Conservation (phyloP, 106 monocot genomes). For the Dendrobium chrysotoxum region DNA sequence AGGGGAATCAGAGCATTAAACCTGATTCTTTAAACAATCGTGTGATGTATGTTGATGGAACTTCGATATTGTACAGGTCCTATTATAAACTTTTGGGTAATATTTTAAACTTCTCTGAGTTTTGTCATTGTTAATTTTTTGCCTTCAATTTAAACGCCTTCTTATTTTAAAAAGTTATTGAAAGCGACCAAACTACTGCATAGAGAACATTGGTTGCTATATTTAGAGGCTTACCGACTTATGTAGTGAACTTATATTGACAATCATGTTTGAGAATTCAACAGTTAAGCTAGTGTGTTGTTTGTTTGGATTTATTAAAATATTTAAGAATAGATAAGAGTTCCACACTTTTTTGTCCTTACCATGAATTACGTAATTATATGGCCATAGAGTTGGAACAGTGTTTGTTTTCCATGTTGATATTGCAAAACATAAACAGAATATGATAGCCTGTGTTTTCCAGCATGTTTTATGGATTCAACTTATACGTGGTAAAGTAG, state of each 20-base stretch:
- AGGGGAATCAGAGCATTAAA: conserved; percentile 1
- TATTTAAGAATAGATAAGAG: background rate
- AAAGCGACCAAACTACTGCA: background rate
- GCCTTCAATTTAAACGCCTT: background rate
- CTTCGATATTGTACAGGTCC: conserved; percentile 66
- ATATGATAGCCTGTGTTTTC: background rate
- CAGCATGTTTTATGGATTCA: background rate
- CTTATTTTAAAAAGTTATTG: background rate
- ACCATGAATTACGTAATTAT: background rate
- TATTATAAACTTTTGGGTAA: conserved; percentile 76
- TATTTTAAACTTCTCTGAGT: conserved; percentile 1
- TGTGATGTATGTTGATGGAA: conserved; percentile 73
- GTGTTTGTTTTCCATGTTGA: background rate
- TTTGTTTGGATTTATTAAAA: background rate
- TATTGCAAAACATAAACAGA: background rate
- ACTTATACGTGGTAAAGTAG: background rate
- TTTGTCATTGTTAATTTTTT: background rate
- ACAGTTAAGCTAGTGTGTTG: background rate
- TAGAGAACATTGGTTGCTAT: background rate
- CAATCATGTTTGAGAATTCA: background rate
- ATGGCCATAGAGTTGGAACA: background rate
- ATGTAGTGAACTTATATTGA: background rate
- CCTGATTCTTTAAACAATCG: conserved; percentile 32
- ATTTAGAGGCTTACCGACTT: background rate
- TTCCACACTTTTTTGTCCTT: background rate